These are phyloP conservation scores for Ziziphus jujuba DNA, from an alignment of 306 rosid species.

Conservation along the genomic window DNA sequence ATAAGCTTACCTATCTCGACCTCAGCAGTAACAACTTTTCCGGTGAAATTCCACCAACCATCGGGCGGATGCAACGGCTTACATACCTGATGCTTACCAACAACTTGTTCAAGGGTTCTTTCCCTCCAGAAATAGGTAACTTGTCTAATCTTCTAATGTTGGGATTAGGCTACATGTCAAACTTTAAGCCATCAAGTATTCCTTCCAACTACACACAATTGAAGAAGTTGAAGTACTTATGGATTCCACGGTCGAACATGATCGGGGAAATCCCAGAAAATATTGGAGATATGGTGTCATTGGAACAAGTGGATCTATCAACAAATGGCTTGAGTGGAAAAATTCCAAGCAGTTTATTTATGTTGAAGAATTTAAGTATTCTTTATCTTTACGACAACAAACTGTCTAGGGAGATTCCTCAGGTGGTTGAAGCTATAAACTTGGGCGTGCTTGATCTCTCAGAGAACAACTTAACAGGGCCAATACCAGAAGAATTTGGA, in stretches of 20 bases:
- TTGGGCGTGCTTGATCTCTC: constrained; percentile 50
- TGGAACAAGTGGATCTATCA: constrained; percentile 50
- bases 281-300: constrained; percentile 51
- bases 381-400: constrained; percentile 40
- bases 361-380: constrained; percentile 39
- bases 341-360: constrained; percentile 51
- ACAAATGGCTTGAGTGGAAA: constrained; percentile 38
- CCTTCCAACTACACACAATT: constrained; percentile 43
- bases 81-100: constrained; percentile 33
- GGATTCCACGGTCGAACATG: no score
- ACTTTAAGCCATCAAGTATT: constrained; percentile 30
- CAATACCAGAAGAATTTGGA: constrained; percentile 54
- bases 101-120: constrained; percentile 43
- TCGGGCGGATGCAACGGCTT: no score
- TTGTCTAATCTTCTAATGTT: constrained; percentile 56
- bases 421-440: constrained; percentile 40
- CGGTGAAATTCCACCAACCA: constrained; percentile 52
- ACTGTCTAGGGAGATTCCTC: constrained; percentile 58
- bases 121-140: constrained; percentile 53
- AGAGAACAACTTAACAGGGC: constrained; percentile 40
- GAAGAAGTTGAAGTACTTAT: constrained; percentile 46
- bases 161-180: constrained; percentile 12
- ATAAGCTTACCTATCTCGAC: constrained; percentile 38
- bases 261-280: constrained; percentile 57
- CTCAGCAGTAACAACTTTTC: constrained; percentile 45